These are phyloP conservation scores for Umbelopsis ramanniana DNA, from an alignment of 192 early-diverging fungal species.

Conservation along the genomic window DNA sequence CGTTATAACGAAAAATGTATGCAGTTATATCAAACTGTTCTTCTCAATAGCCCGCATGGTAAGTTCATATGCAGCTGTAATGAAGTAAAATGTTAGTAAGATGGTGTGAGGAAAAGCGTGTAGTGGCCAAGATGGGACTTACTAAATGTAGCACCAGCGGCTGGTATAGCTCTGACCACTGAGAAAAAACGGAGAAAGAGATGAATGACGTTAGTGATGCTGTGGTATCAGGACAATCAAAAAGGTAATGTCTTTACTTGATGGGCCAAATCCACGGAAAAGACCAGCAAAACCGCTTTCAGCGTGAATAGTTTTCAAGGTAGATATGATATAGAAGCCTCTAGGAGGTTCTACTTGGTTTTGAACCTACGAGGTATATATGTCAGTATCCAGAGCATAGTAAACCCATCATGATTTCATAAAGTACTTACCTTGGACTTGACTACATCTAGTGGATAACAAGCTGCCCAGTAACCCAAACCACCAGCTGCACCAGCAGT, in stretches of 20 bases:
- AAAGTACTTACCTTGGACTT: slow-evolving; percentile 56
- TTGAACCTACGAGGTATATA: slow-evolving; percentile 53
- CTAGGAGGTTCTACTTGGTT: slow-evolving; percentile 62
- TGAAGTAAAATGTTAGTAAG: background rate
- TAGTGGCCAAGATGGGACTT: background rate
- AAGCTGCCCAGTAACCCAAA: slow-evolving; percentile 77
- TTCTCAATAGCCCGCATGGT: slow-evolving; percentile 45
- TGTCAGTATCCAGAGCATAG: background rate
- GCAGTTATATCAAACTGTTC: background rate
- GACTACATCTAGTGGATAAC: slow-evolving; percentile 87
- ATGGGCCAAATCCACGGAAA: slow-evolving; percentile 68
- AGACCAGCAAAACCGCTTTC: slow-evolving; percentile 64
- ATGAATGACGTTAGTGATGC: slow-evolving; percentile 30
- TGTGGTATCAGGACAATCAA: background rate
- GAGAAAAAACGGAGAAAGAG: slow-evolving; percentile 47
- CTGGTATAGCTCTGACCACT: slow-evolving; percentile 48
- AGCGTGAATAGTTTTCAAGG: slow-evolving; percentile 55
- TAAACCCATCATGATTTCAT: background rate
- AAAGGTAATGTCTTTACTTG: background rate
- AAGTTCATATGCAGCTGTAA: slow-evolving; percentile 70
- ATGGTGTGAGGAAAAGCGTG: background rate
- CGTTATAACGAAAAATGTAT: background rate
- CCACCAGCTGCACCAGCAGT: slow-evolving; percentile 81
- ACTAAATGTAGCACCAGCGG: slow-evolving; percentile 77
- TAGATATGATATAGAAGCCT: slow-evolving; percentile 63